Conservation (phyloP, 805 yeast genomes). For the Yamadazyma phyllophila region DNA sequence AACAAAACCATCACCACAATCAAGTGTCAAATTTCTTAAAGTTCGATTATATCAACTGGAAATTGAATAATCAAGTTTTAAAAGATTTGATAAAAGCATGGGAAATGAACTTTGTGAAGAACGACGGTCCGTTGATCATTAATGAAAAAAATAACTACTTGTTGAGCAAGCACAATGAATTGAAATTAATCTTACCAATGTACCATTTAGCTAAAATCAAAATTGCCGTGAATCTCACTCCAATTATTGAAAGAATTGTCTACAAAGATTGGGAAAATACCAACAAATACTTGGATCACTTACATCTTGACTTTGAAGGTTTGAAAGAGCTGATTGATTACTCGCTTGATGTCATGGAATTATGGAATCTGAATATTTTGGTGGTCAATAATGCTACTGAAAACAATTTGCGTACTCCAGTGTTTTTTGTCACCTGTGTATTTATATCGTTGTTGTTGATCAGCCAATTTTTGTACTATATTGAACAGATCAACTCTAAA, state of each 20-base stretch:
- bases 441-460: slow-evolving; percentile 61
- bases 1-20: slow-evolving; percentile 17
- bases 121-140: slow-evolving; percentile 61
- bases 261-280: slow-evolving; percentile 65
- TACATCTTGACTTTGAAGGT: slow-evolving; percentile 58
- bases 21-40: slow-evolving; percentile 17
- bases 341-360: slow-evolving; percentile 56
- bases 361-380: slow-evolving; percentile 74
- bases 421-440: slow-evolving; percentile 69
- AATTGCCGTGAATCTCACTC: slow-evolving; percentile 58
- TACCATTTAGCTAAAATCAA: slow-evolving; percentile 66
- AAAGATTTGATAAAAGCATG: slow-evolving; percentile 60
- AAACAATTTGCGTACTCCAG: slow-evolving; percentile 71
- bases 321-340: slow-evolving; percentile 60
- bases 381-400: slow-evolving; percentile 62
- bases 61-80: slow-evolving; percentile 55
- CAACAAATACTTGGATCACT: slow-evolving; percentile 49
- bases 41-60: slow-evolving; percentile 59
- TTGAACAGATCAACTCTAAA: slow-evolving; percentile 39
- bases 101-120: slow-evolving; percentile 61
- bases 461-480: slow-evolving; percentile 56
- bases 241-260: slow-evolving; percentile 60
- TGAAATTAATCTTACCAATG: slow-evolving; percentile 66
- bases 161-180: slow-evolving; percentile 51
- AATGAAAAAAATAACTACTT: slow-evolving; percentile 48